Evolutionary conservation across 192 early-diverging fungal species (phyloP).

Genomic region (Umbelopsis sp.): DNA sequence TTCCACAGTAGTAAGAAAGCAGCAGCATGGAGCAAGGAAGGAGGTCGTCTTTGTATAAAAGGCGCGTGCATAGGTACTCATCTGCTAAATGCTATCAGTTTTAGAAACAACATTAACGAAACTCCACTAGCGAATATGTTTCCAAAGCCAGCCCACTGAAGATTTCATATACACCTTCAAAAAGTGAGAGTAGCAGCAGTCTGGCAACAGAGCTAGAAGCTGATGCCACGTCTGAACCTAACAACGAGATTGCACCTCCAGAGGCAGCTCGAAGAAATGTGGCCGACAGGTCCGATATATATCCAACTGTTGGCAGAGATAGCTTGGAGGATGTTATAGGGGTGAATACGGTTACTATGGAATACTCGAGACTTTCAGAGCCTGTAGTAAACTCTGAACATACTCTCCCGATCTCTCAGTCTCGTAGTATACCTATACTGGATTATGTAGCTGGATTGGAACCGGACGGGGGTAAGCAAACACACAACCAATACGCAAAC

Average conservation of each 20-base stretch:
- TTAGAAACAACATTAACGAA: background rate
- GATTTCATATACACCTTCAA: background rate
- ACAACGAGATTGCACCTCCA: background rate
- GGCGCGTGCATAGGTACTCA: background rate
- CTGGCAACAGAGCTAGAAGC: background rate
- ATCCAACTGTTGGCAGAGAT: background rate
- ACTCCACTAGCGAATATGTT: background rate
- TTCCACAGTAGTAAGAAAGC: background rate
- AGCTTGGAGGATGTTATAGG: background rate
- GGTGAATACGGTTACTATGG: background rate
- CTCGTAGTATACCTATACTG: too few species aligned
- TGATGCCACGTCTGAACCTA: background rate
- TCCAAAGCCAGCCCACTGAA: constrained; percentile 15
- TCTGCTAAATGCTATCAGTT: background rate
- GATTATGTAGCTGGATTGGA: background rate
- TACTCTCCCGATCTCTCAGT: background rate
- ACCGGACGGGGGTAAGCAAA: background rate
- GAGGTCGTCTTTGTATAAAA: constrained; percentile 2
- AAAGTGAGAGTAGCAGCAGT: background rate
- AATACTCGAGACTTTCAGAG: background rate
- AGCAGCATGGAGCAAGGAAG: background rate
- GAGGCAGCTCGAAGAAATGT: background rate
- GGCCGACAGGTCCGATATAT: background rate
- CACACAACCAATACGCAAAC: background rate
- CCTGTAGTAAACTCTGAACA: background rate